phyloP scores from a whole-genome alignment of 768 basidiomycete species.

The Crucibulum laeve region DNA sequence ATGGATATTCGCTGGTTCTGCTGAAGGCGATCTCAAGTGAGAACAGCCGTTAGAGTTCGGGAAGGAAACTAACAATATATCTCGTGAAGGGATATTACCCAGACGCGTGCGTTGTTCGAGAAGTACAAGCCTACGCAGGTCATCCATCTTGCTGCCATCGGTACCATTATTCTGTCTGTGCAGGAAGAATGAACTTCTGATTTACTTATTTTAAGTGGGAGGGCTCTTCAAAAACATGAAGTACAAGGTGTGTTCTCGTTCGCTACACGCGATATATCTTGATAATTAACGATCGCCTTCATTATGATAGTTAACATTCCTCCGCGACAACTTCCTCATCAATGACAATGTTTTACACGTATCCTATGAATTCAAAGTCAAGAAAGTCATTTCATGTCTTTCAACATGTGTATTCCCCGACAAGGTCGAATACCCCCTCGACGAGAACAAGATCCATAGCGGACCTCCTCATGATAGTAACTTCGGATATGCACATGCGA shows the following conservation, averaged over 20 bases:
- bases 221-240: conserved; percentile 96
- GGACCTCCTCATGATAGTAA: conserved; percentile 93
- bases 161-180: conserved; percentile 35
- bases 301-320: conserved; percentile 68
- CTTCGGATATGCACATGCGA: conserved; percentile 96
- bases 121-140: conserved; percentile 95
- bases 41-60: conserved; percentile 1
- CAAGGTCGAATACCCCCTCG: conserved; percentile 88
- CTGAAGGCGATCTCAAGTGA: conserved; percentile 84
- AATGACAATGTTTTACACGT: conserved; percentile 90
- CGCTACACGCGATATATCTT: background rate
- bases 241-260: conserved; percentile 57
- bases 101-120: conserved; percentile 73
- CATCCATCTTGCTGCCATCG: conserved; percentile 92
- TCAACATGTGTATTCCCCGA: conserved; percentile 98
- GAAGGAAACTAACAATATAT: background rate
- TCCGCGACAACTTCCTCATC: conserved; percentile 92
- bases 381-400: conserved; percentile 90
- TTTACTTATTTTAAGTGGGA: conserved; percentile 54
- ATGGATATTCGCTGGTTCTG: conserved; percentile 80
- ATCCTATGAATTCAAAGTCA: conserved; percentile 55
- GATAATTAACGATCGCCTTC: background rate
- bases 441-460: conserved; percentile 88
- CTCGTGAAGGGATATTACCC: conserved; percentile 54
- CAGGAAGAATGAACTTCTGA: conserved; percentile 4